phyloP scores from a whole-genome alignment of 1,284 basidiomycete genomes.

The Sutorius eximius region DNA sequence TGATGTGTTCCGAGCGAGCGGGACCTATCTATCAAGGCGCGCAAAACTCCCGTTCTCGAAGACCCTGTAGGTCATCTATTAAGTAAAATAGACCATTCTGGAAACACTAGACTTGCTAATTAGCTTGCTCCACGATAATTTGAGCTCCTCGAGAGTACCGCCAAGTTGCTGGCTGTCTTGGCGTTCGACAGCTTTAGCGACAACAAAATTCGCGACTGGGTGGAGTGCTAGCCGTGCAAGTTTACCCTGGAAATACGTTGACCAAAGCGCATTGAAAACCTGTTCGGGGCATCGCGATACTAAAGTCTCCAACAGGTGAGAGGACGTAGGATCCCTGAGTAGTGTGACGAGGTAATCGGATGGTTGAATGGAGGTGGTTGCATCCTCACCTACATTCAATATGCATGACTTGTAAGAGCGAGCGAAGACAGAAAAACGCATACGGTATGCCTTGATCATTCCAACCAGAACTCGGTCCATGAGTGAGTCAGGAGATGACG shows the following conservation, averaged over 20 bases:
- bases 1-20: slow-evolving; percentile 46
- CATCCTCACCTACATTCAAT: slow-evolving; percentile 38
- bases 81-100: neutral
- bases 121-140: slow-evolving; percentile 50
- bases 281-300: slow-evolving; percentile 58
- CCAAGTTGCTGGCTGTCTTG: slow-evolving; percentile 55
- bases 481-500: slow-evolving; percentile 65
- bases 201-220: slow-evolving; percentile 90
- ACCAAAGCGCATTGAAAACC: slow-evolving; percentile 75
- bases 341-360: slow-evolving; percentile 81
- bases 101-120: slow-evolving; percentile 48
- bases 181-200: slow-evolving; percentile 74
- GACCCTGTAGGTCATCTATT: slow-evolving; percentile 40
- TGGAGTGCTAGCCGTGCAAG: slow-evolving; percentile 74
- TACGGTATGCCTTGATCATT: slow-evolving; percentile 68
- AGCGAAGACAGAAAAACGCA: slow-evolving; percentile 28
- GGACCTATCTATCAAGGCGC: slow-evolving; percentile 70
- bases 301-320: slow-evolving; percentile 82
- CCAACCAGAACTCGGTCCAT: slow-evolving; percentile 83
- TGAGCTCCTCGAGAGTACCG: slow-evolving; percentile 59
- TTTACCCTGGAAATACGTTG: slow-evolving; percentile 72
- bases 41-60: slow-evolving; percentile 64
- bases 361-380: slow-evolving; percentile 39
- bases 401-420: neutral
- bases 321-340: slow-evolving; percentile 81